These are phyloP conservation scores for Akanthomyces lecanii DNA, from an alignment of 2,329 filamentous ascomycete genomes.

Conservation along the genomic window DNA sequence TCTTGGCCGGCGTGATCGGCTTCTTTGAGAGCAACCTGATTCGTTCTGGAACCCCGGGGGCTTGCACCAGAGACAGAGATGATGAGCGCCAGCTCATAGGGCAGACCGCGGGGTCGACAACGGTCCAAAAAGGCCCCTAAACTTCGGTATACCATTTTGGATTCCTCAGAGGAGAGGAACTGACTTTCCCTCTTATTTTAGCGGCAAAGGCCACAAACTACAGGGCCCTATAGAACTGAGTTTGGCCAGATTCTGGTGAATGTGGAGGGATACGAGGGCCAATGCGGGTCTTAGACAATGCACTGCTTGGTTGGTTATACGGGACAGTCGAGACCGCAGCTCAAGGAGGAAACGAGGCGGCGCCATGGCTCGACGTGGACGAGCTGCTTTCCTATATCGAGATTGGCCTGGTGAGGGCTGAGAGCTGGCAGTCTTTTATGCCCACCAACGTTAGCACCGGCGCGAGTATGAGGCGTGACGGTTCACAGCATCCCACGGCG, in stretches of 20 bases:
- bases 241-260: not conserved
- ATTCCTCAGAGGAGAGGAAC: not conserved
- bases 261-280: slow-evolving; percentile 12
- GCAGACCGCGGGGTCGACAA: not conserved
- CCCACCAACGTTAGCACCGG: not conserved
- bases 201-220: not conserved
- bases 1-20: not conserved
- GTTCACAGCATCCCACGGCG: not conserved
- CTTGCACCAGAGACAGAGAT: not conserved
- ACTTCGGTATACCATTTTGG: not conserved
- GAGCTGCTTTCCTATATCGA: not conserved
- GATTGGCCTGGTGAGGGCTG: not conserved
- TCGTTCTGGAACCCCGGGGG: not conserved
- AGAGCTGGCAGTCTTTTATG: too few species aligned
- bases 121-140: not conserved
- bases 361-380: slow-evolving; percentile 4
- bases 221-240: not conserved
- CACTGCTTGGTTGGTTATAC: slow-evolving; percentile 3
- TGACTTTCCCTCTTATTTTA: not conserved
- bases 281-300: slow-evolving; percentile 9
- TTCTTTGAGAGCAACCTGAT: not conserved
- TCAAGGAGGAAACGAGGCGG: slow-evolving; percentile 3
- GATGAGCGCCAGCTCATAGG: not conserved
- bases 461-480: not conserved
- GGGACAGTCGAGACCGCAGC: slow-evolving; percentile 1